Evolutionary conservation across 1,284 basidiomycete species (phyloP).

Genomic region (Pseudozyma thailandica): DNA sequence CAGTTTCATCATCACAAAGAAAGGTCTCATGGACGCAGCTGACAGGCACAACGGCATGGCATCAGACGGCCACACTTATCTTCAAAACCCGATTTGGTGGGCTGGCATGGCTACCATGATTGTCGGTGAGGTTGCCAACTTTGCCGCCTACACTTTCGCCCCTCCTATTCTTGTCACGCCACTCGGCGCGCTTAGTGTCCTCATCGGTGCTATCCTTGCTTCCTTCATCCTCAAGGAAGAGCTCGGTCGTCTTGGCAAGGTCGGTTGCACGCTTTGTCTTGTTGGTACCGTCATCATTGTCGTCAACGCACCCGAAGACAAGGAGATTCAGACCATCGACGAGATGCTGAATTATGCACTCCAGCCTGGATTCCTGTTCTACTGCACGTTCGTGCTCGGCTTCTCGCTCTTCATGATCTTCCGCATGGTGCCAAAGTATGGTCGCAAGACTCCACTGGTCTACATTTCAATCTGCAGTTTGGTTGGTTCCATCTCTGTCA

Average conservation of each 20-base stretch:
- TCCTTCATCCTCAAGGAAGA: constrained; percentile 93
- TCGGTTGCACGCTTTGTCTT: constrained; percentile 91
- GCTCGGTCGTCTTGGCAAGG: constrained; percentile 88
- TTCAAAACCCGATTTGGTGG: constrained; percentile 98
- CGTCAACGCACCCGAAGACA: constrained; percentile 95
- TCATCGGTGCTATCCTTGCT: constrained; percentile 81
- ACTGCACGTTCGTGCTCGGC: constrained; percentile 84
- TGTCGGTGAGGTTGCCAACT: constrained; percentile 82
- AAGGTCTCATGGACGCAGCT: constrained; percentile 67
- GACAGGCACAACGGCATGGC: constrained; percentile 61
- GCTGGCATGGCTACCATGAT: constrained; percentile 84
- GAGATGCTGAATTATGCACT: constrained; percentile 90
- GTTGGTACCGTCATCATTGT: constrained; percentile 93
- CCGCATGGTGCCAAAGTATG: constrained; percentile 84
- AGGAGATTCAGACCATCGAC: constrained; percentile 90
- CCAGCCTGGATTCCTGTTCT: constrained; percentile 81
- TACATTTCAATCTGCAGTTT: constrained; percentile 94
- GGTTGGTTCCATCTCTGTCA: constrained; percentile 84
- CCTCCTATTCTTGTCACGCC: constrained; percentile 97
- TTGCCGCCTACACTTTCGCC: constrained; percentile 97
- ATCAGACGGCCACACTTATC: constrained; percentile 72
- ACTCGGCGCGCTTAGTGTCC: constrained; percentile 92
- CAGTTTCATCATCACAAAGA: constrained; percentile 68
- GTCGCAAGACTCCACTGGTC: constrained; percentile 86
- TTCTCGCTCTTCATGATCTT: constrained; percentile 85